Evolutionary conservation across 441 rosid genomes (phyloP), one percentile per base, ranked within the genome.

Genomic region (Kokia cookei): DNA sequence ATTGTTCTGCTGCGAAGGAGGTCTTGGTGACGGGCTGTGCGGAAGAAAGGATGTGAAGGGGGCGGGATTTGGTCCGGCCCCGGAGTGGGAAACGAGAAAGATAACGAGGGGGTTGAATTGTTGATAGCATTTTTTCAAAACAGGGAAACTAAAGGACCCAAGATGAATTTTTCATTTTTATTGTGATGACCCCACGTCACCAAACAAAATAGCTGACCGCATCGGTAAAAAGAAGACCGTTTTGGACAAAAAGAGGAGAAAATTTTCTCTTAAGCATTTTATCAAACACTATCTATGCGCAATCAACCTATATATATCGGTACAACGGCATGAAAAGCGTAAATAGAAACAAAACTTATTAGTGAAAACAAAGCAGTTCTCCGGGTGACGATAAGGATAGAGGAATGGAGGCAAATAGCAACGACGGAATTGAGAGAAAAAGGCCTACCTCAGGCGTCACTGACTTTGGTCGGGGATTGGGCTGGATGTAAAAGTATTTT

Each of bases 51-150:
- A 79, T 69, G 59, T 45, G 77, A 47, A 75, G 55, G 69, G 47
- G 11, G 64, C 72, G 73, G 75, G 80, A 17, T 53, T 43, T 83
- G 5, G 73, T 53, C 59, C 2, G 32, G 19, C 55, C 17, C 10
- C 78, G 74, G 78, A 81, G 67, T 74, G 81, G 79, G 78, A 84
- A 76, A 79, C 85, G 93, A 40, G 85, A 78, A 58, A 90, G 79
- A 35, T 88, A 82, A 48, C 85, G 94, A 0, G 88, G 92, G 9
- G 87, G 84, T 40, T 88, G 93, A 48, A 88, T 76, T 55, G 91
- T 80, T 65, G 91, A 85, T 27, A 88, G 73, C 93, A 90, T 90
- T 71, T 76, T 66, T 54, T 6, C 15, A 35, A 3, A 24, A 12
- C 35, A 2, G 13, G 3, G 37, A 27, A 17, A 37, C 24, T 7